Evolutionary conservation across 129 eudicot genomes (phyloP).

Genomic region (Centella asiatica): DNA sequence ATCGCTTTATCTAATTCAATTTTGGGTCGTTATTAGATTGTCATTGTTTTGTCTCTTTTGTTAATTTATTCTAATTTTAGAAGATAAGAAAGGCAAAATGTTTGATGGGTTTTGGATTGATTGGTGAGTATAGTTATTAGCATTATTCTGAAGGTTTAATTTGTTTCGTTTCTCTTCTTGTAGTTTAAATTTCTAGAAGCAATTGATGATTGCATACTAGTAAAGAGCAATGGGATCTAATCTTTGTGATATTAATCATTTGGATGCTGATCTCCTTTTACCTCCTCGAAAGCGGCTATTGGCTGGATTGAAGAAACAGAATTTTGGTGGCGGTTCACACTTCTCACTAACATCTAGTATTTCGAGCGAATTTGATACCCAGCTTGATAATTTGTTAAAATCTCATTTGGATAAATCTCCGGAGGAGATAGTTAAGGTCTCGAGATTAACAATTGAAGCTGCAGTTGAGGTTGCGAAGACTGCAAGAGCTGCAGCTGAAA

Average conservation of each 20-base stretch:
- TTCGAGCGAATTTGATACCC: constrained; percentile 37
- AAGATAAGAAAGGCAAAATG: constrained; percentile 11
- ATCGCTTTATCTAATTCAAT: constrained; percentile 15
- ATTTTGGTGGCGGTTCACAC: constrained; percentile 29
- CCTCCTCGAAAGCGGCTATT: constrained; percentile 90
- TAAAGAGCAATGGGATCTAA: constrained; percentile 51
- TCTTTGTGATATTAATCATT: constrained; percentile 41
- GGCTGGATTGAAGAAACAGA: constrained; percentile 77
- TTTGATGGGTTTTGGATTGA: constrained; percentile 21
- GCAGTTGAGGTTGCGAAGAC: constrained; percentile 59
- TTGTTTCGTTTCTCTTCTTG: constrained; percentile 8
- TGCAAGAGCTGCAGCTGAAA: constrained; percentile 66
- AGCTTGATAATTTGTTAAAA: constrained; percentile 40
- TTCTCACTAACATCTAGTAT: constrained; percentile 21
- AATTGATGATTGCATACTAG: constrained; percentile 28
- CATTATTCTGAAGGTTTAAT: constrained; percentile 21
- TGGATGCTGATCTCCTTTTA: constrained; percentile 74
- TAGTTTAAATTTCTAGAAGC: constrained; percentile 25
- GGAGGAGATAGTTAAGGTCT: constrained; percentile 59
- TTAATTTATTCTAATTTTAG: not conserved
- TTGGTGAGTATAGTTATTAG: constrained; percentile 11
- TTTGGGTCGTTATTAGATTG: constrained; percentile 1
- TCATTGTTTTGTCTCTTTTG: not conserved
- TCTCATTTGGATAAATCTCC: constrained; percentile 41
- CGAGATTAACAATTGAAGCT: constrained; percentile 50